Evolutionary conservation across 306 rosid species (phyloP).

Genomic region (Fragaria nilgerrensis): DNA sequence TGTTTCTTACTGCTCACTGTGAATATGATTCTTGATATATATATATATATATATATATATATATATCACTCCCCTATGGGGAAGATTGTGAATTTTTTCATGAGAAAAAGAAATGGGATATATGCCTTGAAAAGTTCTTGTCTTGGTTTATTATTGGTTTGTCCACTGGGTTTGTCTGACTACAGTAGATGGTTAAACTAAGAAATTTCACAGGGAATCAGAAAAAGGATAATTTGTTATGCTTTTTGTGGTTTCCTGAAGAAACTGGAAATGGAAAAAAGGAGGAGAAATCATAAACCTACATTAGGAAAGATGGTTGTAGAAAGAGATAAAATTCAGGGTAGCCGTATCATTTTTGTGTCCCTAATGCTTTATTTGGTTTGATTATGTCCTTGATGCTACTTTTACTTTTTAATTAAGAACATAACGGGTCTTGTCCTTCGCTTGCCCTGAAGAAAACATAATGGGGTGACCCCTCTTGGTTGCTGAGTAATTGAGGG

Average conservation of each 20-base stretch:
- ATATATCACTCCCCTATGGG: background rate
- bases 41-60: too few relatives aligned
- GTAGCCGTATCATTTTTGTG: background rate
- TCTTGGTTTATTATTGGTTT: background rate
- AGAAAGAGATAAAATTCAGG: background rate
- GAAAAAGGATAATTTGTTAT: background rate
- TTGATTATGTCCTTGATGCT: background rate
- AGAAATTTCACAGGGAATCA: background rate
- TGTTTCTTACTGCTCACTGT: conserved; percentile 1
- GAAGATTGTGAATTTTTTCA: background rate
- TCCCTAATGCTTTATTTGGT: background rate
- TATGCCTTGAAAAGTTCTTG: background rate
- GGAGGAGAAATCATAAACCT: background rate
- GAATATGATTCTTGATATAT: conserved; percentile 7
- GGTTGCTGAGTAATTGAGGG: background rate
- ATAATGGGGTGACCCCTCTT: background rate
- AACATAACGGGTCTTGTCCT: background rate
- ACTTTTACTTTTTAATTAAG: background rate
- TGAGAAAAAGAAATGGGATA: background rate
- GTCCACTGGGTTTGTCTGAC: background rate
- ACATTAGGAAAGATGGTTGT: background rate
- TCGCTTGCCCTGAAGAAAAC: background rate
- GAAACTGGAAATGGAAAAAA: background rate
- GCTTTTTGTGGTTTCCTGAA: background rate
- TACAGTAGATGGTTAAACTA: background rate